Evolutionary conservation across 2,329 filamentous ascomycete genomes (phyloP).

Genomic region (Falciphora oryzae): DNA sequence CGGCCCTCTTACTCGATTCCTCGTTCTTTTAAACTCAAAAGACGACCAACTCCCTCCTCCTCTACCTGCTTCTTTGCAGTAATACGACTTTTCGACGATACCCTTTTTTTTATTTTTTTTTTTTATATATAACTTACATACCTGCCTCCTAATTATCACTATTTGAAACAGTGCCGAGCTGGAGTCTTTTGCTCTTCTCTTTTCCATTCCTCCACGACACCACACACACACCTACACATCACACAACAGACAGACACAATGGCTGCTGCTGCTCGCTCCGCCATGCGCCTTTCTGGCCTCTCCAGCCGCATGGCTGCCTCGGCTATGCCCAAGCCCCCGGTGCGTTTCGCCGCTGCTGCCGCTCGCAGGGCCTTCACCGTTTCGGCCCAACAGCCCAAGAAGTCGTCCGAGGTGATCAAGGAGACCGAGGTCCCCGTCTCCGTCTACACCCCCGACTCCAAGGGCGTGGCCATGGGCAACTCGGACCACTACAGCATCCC

Average conservation of each 20-base stretch:
- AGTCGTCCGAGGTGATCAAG: constrained; percentile 43
- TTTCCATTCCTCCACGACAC: constrained; percentile 5
- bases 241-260: constrained; percentile 17
- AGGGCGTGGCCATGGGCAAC: constrained; percentile 33
- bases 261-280: constrained; percentile 21
- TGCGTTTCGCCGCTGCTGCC: constrained; percentile 12
- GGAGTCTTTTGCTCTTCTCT: constrained; percentile 3
- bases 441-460: constrained; percentile 42
- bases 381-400: constrained; percentile 32
- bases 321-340: constrained; percentile 14
- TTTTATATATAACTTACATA: too few species aligned
- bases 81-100: constrained; percentile 3
- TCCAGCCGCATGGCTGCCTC: constrained; percentile 22
- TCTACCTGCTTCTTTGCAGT: constrained; percentile 2
- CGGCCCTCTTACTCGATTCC: background rate
- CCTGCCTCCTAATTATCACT: background rate
- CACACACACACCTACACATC: constrained; percentile 6
- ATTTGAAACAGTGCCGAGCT: background rate
- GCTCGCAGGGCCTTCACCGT: constrained; percentile 29
- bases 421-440: constrained; percentile 54
- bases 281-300: constrained; percentile 18
- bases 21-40: constrained; percentile 8
- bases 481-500: constrained; percentile 51
- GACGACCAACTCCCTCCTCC: background rate
- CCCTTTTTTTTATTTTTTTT: too few species aligned